Conservation (phyloP, 176 grass and related monocot species). For the Echinochloa phyllopogon region DNA sequence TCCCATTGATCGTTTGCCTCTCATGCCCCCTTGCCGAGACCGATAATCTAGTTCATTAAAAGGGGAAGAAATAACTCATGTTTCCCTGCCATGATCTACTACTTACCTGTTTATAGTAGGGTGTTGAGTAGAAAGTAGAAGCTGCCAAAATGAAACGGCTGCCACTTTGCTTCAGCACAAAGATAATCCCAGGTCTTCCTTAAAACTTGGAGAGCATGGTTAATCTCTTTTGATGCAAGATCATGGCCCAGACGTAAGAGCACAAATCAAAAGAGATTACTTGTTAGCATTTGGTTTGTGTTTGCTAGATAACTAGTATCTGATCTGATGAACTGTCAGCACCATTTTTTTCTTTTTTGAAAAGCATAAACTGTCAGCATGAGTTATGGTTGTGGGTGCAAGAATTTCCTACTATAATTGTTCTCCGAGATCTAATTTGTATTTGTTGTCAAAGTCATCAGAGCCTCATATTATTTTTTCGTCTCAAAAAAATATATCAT, state of each 20-base stretch:
- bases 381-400: not conserved
- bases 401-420: not conserved
- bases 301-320: not conserved
- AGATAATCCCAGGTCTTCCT: not conserved
- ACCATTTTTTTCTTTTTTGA: too few species aligned
- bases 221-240: not conserved
- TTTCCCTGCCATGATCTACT: not conserved
- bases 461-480: not conserved
- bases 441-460: not conserved
- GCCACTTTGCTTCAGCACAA: not conserved
- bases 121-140: too few species aligned
- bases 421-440: too few species aligned
- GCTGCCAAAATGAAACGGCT: not conserved
- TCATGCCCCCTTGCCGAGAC: not conserved
- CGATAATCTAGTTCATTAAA: not conserved
- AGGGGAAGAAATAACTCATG: too few species aligned
- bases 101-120: not conserved
- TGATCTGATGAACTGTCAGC: not conserved
- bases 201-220: not conserved
- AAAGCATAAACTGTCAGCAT: too few species aligned
- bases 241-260: not conserved
- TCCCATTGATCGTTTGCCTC: not conserved
- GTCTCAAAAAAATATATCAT: too few species aligned
- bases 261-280: too few species aligned
- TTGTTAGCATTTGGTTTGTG: too few species aligned